These are phyloP conservation scores for Curvularia spicifera DNA, from an alignment of 2,329 filamentous ascomycete species.

Conservation along the genomic window DNA sequence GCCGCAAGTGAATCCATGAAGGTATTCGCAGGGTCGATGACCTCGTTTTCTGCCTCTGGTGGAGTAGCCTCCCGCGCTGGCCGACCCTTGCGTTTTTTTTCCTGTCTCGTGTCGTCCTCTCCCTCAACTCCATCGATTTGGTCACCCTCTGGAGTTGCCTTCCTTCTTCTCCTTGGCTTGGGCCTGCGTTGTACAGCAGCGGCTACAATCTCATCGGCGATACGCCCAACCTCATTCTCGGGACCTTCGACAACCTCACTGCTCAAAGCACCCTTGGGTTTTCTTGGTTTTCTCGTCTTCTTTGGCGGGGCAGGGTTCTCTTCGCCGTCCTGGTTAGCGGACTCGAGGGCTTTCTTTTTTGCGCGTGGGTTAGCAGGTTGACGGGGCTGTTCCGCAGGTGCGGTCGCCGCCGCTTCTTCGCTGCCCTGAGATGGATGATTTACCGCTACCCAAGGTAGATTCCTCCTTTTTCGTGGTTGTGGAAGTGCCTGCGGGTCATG, in stretches of 20 bases:
- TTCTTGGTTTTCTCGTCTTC: conserved; percentile 41
- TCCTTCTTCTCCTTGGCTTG: conserved; percentile 27
- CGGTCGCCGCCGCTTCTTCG: conserved; percentile 15
- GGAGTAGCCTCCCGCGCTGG: conserved; percentile 42
- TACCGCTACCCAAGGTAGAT: conserved; percentile 40
- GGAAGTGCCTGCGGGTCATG: conserved; percentile 10
- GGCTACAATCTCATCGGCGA: conserved; percentile 19
- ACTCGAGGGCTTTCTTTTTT: conserved; percentile 19
- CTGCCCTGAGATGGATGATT: conserved; percentile 31
- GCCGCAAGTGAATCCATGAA: conserved; percentile 76
- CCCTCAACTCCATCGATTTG: conserved; percentile 15
- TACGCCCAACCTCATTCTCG: conserved; percentile 18
- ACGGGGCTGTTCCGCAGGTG: conserved; percentile 21
- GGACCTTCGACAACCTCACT: conserved; percentile 14
- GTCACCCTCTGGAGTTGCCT: conserved; percentile 19
- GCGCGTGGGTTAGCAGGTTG: conserved; percentile 22
- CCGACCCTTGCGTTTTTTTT: conserved; percentile 35
- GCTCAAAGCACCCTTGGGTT: conserved; percentile 28
- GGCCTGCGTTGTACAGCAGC: conserved; percentile 23
- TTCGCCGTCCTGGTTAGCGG: conserved; percentile 19
- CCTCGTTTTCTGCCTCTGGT: conserved; percentile 47
- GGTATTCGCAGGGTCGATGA: conserved; percentile 69
- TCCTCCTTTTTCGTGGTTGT: conserved; percentile 17
- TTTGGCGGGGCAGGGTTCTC: conserved; percentile 25
- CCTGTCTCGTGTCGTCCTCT: conserved; percentile 14